Percentiles rank a stretch among this genome's conserved stretches.
These are phyloP conservation scores for Globisporangium heterothallicum DNA, from an alignment of 352 stramenopile species.

Conservation along the genomic window DNA sequence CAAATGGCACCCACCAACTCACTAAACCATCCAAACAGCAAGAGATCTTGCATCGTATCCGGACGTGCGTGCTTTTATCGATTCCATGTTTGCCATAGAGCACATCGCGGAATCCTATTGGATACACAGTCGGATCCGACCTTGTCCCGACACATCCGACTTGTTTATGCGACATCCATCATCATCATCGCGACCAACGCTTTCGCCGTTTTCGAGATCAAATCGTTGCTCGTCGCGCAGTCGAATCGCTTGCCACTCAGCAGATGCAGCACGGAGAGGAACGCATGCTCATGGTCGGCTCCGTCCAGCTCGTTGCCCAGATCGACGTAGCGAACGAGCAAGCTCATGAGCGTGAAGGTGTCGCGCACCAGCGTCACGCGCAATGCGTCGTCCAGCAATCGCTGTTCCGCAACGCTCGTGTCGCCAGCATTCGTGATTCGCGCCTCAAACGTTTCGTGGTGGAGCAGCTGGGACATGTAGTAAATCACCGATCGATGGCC, in stretches of 20 bases:
- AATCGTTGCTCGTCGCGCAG: conserved; percentile 27
- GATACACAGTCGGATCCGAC: neutral
- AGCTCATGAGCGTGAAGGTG: conserved; percentile 47
- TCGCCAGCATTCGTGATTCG: conserved; percentile 27
- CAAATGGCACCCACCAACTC: neutral
- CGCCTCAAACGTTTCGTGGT: conserved; percentile 53
- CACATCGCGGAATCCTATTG: too few species aligned
- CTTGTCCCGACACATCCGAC: neutral
- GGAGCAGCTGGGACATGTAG: conserved; percentile 52
- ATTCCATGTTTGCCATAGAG: too few species aligned
- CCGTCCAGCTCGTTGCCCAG: conserved; percentile 41
- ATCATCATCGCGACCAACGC: conserved; percentile 25
- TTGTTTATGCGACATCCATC: neutral
- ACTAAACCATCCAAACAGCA: too few species aligned
- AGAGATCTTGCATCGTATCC: too few species aligned
- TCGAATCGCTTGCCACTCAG: conserved; percentile 33
- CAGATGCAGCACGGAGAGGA: conserved; percentile 50
- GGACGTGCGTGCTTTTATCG: neutral
- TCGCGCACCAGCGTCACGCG: conserved; percentile 42
- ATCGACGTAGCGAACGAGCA: conserved; percentile 70
- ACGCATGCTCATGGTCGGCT: conserved; percentile 46
- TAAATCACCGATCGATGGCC: conserved; percentile 55
- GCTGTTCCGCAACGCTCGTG: conserved; percentile 9
- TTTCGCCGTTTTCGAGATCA: conserved; percentile 41
- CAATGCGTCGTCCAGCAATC: conserved; percentile 22